phyloP scores from a whole-genome alignment of 257 asterid species.

The Solanum dulcamara region DNA sequence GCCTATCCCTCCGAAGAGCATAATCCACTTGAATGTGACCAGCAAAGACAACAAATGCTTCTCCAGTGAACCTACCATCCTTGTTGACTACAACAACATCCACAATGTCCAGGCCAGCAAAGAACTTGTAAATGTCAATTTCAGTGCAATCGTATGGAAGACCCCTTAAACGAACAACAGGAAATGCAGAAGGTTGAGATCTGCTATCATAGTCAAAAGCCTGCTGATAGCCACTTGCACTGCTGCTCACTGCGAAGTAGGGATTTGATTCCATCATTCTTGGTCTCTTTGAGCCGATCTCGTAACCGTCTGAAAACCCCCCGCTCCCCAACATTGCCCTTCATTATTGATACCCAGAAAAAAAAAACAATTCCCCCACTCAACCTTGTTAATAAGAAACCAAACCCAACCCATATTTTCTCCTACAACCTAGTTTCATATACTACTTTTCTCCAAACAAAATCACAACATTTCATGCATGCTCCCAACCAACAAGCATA shows the following conservation, averaged over 20 bases:
- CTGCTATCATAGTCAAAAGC: not conserved
- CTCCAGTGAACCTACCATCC: slow-evolving; percentile 78
- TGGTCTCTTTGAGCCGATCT: slow-evolving; percentile 99
- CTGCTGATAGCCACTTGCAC: slow-evolving; percentile 44
- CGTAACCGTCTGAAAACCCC: slow-evolving; percentile 99
- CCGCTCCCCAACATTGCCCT: slow-evolving; percentile 99
- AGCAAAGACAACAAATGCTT: slow-evolving; percentile 85
- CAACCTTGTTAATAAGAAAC: slow-evolving; percentile 95
- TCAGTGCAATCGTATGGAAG: slow-evolving; percentile 87
- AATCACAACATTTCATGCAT: not conserved
- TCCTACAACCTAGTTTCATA: slow-evolving; percentile 43
- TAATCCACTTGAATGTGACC: slow-evolving; percentile 74
- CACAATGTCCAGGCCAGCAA: slow-evolving; percentile 77
- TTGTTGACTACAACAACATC: slow-evolving; percentile 77
- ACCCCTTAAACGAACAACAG: slow-evolving; percentile 86
- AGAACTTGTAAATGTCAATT: slow-evolving; percentile 67
- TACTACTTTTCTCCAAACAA: slow-evolving; percentile 1
- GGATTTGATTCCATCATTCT: slow-evolving; percentile 99
- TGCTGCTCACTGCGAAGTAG: slow-evolving; percentile 95
- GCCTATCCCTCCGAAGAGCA: slow-evolving; percentile 75
- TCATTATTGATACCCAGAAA: slow-evolving; percentile 80
- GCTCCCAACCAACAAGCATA: not conserved
- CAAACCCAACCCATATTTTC: slow-evolving; percentile 74
- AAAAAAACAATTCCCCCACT: slow-evolving; percentile 63
- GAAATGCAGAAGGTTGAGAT: slow-evolving; percentile 28